Conservation (phyloP, 2,329 filamentous ascomycete species). For the Penicillium sumatraense region DNA sequence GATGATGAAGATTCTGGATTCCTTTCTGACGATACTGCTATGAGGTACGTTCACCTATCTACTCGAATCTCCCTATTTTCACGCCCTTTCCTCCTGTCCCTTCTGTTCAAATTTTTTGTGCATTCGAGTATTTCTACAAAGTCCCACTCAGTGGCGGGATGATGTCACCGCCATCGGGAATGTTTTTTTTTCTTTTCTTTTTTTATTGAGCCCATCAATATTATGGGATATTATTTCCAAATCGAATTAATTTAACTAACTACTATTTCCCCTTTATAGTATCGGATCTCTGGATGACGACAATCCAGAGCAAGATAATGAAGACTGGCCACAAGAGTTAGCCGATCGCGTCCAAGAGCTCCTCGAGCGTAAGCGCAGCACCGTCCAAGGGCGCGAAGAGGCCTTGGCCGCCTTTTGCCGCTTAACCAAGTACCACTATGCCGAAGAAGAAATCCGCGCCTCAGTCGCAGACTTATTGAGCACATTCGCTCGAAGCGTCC, state of each 20-base stretch:
- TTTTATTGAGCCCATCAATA: not conserved
- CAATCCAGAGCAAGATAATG: slow-evolving; percentile 58
- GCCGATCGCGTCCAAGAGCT: slow-evolving; percentile 72
- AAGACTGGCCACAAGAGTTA: slow-evolving; percentile 66
- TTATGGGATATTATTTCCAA: no score
- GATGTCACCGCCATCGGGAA: slow-evolving; percentile 35
- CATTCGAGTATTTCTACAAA: slow-evolving; percentile 18
- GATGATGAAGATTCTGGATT: slow-evolving; percentile 63
- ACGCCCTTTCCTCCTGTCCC: not conserved
- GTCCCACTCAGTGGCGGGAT: slow-evolving; percentile 34
- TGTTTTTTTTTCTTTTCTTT: slow-evolving; percentile 2
- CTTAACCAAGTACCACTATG: slow-evolving; percentile 70
- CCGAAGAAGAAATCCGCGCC: slow-evolving; percentile 64
- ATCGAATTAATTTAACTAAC: slow-evolving; percentile 9
- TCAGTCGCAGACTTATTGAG: slow-evolving; percentile 66
- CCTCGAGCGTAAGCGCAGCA: slow-evolving; percentile 77
- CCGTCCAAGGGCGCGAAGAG: slow-evolving; percentile 70
- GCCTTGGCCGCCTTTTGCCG: slow-evolving; percentile 66
- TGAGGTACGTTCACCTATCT: slow-evolving; percentile 61
- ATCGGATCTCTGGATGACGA: slow-evolving; percentile 70
- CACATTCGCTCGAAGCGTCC: slow-evolving; percentile 72
- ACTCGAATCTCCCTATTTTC: not conserved
- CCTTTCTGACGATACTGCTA: slow-evolving; percentile 62
- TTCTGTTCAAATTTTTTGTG: slow-evolving; percentile 30
- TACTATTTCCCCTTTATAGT: slow-evolving; percentile 39